A percentile compares a stretch with the other conserved stretches of the same genome.
Evolutionary conservation across 1,284 basidiomycete species (phyloP).

Genomic region (Ustilago trichophora): DNA sequence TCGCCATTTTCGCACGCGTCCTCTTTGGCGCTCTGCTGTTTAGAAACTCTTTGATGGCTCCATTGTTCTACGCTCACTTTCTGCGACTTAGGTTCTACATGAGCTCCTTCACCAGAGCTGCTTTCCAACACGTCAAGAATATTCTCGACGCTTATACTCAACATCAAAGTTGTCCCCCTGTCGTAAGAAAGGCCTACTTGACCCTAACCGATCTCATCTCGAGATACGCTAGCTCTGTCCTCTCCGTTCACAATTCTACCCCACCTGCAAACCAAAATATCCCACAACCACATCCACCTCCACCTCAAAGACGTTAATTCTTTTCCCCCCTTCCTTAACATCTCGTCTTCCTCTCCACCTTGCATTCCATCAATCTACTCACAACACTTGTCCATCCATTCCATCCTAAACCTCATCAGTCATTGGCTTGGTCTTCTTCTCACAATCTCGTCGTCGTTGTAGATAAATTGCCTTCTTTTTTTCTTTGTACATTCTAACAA

Average conservation of each 20-base stretch:
- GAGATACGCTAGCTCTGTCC: slow-evolving; percentile 63
- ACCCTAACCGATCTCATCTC: slow-evolving; percentile 60
- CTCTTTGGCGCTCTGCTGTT: slow-evolving; percentile 62
- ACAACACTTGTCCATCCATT: too few species aligned
- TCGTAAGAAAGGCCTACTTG: slow-evolving; percentile 61
- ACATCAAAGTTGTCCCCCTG: slow-evolving; percentile 58
- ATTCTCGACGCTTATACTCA: slow-evolving; percentile 56
- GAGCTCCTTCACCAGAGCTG: slow-evolving; percentile 63
- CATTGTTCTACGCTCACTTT: slow-evolving; percentile 63
- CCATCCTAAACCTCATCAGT: too few species aligned
- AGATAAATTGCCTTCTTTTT: too few species aligned
- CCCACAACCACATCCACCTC: slow-evolving; percentile 3
- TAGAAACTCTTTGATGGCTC: slow-evolving; percentile 62
- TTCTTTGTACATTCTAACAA: too few species aligned
- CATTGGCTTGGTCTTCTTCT: too few species aligned
- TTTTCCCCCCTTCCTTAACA: too few species aligned
- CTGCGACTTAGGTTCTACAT: slow-evolving; percentile 65
- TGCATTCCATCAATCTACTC: too few species aligned
- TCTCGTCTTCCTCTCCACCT: too few species aligned
- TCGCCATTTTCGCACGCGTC: slow-evolving; percentile 64
- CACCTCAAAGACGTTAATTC: too few species aligned
- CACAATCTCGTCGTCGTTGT: too few species aligned
- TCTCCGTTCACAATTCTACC: slow-evolving; percentile 49
- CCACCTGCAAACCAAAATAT: too few species aligned
- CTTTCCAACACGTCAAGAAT: slow-evolving; percentile 61